Evolutionary conservation across 192 early-diverging fungal species (phyloP), one percentile per base, ranked within the genome.

Genomic region (Coemansia sp.): DNA sequence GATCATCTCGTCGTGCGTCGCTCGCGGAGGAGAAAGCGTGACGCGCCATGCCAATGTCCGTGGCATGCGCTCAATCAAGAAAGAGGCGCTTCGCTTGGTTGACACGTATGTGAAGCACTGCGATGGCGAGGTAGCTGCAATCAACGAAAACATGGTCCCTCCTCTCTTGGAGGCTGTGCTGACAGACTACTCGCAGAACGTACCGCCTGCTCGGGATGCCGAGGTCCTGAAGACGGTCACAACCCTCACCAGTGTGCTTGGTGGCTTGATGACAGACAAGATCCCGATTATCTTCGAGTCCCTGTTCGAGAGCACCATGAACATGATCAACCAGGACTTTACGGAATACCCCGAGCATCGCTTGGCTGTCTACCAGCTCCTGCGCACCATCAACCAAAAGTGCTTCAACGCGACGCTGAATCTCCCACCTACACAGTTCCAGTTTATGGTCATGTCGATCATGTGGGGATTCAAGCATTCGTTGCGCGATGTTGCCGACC

Each of bases 271-370:
- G 77, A 89, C 90, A 4, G 91, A 93, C 66, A 89, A 92, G 73
- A 88, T 99, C 56, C 89, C 90, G 15, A 72, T 85, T 38, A 93
- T 99, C 69, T 85, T 99, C 52, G 93, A 95, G 63, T 92, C 92
- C 2, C 92, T 97, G 53, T 99, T 99, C 69, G 95, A 96, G 76
- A 92, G 92, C 72, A 99, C 98, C 0, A 80, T 99, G 75, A 92
- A 92, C 84, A 99, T 99, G 98, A 99, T 99, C 80, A 98, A 94
- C 87, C 97, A 97, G 81, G 94, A 99, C 85, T 96, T 98, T 86
- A 87, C 94, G 24, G 95, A 97, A 72, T 97, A 90, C 80, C 98
- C 98, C 18, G 96, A 99, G 80, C 95, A 98, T 82, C 92, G 98
- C 62, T 87, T 92, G 68, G 93, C 92, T 11, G 96, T 99, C 77